These are phyloP conservation scores for Termitomyces sp. DNA, from an alignment of 768 basidiomycete genomes.

Conservation along the genomic window DNA sequence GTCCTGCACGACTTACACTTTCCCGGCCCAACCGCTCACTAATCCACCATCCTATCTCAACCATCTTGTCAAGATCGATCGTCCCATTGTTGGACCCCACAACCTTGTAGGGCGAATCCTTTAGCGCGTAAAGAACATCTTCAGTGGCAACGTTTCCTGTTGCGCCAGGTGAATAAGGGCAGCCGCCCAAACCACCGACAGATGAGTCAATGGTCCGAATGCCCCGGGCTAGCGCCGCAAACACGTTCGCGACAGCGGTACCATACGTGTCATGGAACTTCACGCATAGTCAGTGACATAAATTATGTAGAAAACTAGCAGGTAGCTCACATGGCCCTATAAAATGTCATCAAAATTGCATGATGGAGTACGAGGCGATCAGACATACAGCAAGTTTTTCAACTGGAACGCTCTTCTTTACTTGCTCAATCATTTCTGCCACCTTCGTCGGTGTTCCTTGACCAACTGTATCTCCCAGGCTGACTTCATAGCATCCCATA, in stretches of 20 bases:
- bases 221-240: conserved; percentile 66
- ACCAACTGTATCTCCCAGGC: too few relatives aligned
- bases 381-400: too few relatives aligned
- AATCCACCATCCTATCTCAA: conserved; percentile 81
- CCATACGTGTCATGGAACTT: conserved; percentile 92
- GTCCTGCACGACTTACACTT: conserved; percentile 73
- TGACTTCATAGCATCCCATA: too few relatives aligned
- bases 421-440: too few relatives aligned
- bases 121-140: conserved; percentile 81
- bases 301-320: neutral
- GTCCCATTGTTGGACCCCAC: conserved; percentile 33
- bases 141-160: conserved; percentile 95
- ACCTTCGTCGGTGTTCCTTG: too few relatives aligned
- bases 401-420: too few relatives aligned
- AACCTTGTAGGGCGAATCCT: conserved; percentile 53
- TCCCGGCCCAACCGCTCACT: conserved; percentile 56
- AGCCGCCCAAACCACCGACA: conserved; percentile 89
- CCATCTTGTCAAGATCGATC: conserved; percentile 61
- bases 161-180: conserved; percentile 94
- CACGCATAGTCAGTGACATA: neutral
- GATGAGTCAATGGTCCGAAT: conserved; percentile 79
- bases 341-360: neutral
- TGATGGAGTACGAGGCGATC: neutral
- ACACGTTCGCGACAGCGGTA: conserved; percentile 71
- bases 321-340: conserved; percentile 4